Evolutionary conservation across 495 filamentous ascomycete species (phyloP).

Genomic region (Annulohypoxylon bovei): DNA sequence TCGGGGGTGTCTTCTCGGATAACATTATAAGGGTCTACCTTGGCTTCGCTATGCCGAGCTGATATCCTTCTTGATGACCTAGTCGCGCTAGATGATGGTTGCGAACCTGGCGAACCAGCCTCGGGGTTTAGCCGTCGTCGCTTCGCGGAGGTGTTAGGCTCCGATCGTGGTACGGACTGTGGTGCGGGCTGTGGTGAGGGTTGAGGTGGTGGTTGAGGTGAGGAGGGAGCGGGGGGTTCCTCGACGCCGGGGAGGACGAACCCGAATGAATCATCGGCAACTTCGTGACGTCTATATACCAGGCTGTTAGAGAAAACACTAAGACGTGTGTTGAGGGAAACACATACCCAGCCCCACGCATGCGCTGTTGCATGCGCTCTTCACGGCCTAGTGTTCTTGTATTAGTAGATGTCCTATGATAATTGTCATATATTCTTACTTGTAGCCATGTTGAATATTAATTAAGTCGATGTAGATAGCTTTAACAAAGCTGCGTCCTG

Average conservation of each 20-base stretch:
- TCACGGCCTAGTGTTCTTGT: conserved; percentile 48
- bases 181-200: conserved; percentile 11
- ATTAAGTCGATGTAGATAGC: background rate
- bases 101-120: conserved; percentile 26
- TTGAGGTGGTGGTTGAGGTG: background rate
- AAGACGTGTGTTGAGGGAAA: background rate
- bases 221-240: conserved; percentile 34
- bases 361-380: conserved; percentile 62
- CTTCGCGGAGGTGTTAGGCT: conserved; percentile 56
- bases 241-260: conserved; percentile 53
- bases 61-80: conserved; percentile 38
- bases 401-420: conserved; percentile 29
- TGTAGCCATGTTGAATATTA: conserved; percentile 33
- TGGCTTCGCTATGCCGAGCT: conserved; percentile 29
- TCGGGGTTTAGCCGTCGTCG: conserved; percentile 44
- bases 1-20: conserved; percentile 32
- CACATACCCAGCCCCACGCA: conserved; percentile 59
- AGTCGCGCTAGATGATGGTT: conserved; percentile 35
- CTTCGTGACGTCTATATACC: conserved; percentile 53
- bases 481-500: background rate
- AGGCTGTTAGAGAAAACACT: conserved; percentile 18
- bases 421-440: conserved; percentile 29
- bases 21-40: conserved; percentile 22
- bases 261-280: conserved; percentile 57
- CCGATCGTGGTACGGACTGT: conserved; percentile 42